Conservation (phyloP, 208 protist genomes). For the Entamoeba histolytica region DNA sequence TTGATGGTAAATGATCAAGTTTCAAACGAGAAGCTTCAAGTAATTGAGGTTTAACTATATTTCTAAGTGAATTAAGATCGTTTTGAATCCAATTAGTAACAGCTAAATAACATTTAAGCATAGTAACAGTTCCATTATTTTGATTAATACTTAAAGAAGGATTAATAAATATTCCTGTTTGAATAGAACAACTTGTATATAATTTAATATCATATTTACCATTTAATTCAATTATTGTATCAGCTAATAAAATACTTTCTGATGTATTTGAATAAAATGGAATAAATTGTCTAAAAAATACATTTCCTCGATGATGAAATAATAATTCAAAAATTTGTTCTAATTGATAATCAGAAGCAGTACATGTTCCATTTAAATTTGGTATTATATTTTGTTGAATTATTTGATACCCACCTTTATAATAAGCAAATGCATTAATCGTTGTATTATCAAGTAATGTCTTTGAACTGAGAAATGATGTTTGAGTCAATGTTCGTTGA, state of each 20-base stretch:
- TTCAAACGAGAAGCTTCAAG: neutral
- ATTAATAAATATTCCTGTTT: neutral
- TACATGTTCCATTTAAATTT: neutral
- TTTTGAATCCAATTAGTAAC: neutral
- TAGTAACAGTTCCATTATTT: neutral
- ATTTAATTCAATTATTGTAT: neutral
- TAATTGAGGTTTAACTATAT: neutral
- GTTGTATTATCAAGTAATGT: neutral
- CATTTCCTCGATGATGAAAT: neutral
- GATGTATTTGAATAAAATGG: neutral
- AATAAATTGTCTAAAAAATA: neutral
- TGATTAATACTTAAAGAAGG: neutral
- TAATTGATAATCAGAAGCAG: neutral
- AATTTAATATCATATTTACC: neutral
- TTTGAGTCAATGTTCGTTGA: neutral
- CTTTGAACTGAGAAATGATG: neutral
- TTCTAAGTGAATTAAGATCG: neutral
- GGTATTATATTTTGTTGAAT: neutral
- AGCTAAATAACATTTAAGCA: neutral
- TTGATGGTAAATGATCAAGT: neutral
- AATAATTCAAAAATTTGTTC: neutral
- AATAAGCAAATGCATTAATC: neutral
- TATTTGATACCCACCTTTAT: neutral
- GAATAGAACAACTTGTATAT: neutral
- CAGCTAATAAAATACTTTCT: neutral